Base-by-base conservation (phyloP, 768 basidiomycete species). In the Pleurotus eryngii region DNA sequence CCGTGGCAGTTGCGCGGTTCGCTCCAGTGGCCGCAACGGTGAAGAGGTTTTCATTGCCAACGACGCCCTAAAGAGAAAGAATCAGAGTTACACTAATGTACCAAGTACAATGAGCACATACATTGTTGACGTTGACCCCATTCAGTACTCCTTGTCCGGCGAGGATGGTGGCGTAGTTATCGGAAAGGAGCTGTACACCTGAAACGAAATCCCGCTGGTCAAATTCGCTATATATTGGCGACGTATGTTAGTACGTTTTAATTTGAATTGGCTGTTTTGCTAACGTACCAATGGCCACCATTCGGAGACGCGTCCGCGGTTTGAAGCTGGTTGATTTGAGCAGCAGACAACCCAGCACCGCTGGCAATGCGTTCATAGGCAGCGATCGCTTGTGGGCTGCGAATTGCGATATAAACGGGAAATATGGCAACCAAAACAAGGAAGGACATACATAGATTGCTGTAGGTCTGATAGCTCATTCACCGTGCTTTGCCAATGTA, bases 401-500 rank as follows among this genome's bases (percentile, higher is more conserved):
- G 35, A n/a, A 26, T 22, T 17, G 24, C 9, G 27, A 15, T 9
- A 12, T 7, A 39, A 39, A 9, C 12, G 57, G 11, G 40, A 24
- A 35, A 12, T 4, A 24, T n/a, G 6, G 9, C 22, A 56, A 49
- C 2, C 4, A 30, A 17, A 51, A 11, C 37, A 3, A 4, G 24
- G 15, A 20, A 47, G 8, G 7, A 24, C 49, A 38, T 46, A 67
- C 65, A 68, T 68, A 3, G 65, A 67, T 20, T 50, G 54, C 50
- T 67, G 53, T 9, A 68, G 59, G 8, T 60, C 50, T 7, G 61
- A 60, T 8, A 64, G 61, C n/a, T 69, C 68, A 45, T 69, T 46
- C 3, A 59, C 57, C 30, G 66, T 67, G 58, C 62, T 65, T 54
- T 68, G 67, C 63, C 64, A 67, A 22, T 68, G 67, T 24, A 68